Conservation (phyloP, 306 rosid genomes). For the Cyclanthera cordifolia region DNA sequence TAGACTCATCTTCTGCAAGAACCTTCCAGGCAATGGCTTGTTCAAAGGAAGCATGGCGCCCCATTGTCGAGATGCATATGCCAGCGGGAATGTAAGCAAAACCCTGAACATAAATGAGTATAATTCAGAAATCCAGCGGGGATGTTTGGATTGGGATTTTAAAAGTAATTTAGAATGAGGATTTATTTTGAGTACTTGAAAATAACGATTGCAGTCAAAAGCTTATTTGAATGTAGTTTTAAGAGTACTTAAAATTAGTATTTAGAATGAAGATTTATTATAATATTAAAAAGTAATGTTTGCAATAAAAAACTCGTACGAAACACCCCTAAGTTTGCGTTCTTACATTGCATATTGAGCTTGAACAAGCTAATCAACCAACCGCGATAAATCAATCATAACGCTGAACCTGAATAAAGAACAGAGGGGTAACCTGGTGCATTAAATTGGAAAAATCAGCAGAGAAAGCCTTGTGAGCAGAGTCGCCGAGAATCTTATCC, state of each 20-base stretch:
- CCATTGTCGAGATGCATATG: conserved; percentile 87
- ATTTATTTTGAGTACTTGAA: too few species aligned
- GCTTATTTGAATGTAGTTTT: too few species aligned
- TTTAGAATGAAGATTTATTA: too few species aligned
- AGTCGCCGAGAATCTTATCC: conserved; percentile 70
- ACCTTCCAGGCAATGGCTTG: conserved; percentile 97
- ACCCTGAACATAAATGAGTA: conserved; percentile 34
- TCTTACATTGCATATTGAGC: neutral
- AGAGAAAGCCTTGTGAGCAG: conserved; percentile 64
- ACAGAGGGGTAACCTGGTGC: conserved; percentile 48
- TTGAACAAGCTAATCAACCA: neutral
- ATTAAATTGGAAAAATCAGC: conserved; percentile 72
- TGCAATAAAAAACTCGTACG: too few species aligned
- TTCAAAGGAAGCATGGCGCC: conserved; percentile 70
- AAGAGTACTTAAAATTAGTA: too few species aligned
- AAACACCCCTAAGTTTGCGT: neutral
- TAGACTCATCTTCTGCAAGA: conserved; percentile 50
- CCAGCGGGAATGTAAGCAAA: conserved; percentile 71
- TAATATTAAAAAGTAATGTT: too few species aligned
- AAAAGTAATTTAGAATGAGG: too few species aligned
- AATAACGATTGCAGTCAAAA: too few species aligned
- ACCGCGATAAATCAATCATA: neutral
- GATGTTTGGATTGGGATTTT: too few species aligned
- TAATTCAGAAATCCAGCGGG: too few species aligned
- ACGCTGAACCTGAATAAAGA: neutral